Conservation (phyloP, 805 yeast species). For the Citeromyces nyonsensis region DNA sequence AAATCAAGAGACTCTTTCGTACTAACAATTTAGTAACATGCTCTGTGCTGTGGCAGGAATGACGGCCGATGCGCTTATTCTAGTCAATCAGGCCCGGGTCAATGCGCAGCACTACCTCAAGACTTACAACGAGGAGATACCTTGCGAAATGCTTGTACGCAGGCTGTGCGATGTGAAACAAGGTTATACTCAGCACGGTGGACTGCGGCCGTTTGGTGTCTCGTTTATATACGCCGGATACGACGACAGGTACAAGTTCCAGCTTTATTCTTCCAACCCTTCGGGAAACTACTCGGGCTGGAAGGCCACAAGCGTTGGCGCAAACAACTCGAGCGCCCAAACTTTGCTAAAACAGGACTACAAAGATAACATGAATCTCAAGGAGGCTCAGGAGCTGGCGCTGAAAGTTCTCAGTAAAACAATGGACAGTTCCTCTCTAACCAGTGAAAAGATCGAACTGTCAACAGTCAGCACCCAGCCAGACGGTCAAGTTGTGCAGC, state of each 20-base stretch:
- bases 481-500: conserved; percentile 40
- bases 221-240: conserved; percentile 92
- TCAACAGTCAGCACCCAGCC: conserved; percentile 51
- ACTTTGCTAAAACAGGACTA: conserved; percentile 90
- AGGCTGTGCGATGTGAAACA: conserved; percentile 87
- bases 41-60: conserved; percentile 96
- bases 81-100: conserved; percentile 77
- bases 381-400: conserved; percentile 77
- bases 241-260: conserved; percentile 82
- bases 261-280: conserved; percentile 89
- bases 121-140: conserved; percentile 82
- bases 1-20: too few species aligned
- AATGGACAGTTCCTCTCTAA: conserved; percentile 75
- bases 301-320: conserved; percentile 96
- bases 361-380: conserved; percentile 59
- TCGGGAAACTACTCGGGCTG: conserved; percentile 97
- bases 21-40: conserved; percentile 26
- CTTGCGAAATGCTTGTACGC: conserved; percentile 84
- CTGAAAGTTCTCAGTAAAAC: conserved; percentile 87
- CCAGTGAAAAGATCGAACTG: conserved; percentile 84
- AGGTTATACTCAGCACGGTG: conserved; percentile 98
- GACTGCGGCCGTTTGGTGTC: conserved; percentile 96
- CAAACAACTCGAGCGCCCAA: conserved; percentile 92
- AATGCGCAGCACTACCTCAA: conserved; percentile 75
- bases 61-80: conserved; percentile 90